A percentile compares a stretch with the other conserved stretches of the same genome.
Evolutionary conservation across 1,139 yeast genomes (phyloP).

Genomic region (Lodderomyces oxycetoniae): DNA sequence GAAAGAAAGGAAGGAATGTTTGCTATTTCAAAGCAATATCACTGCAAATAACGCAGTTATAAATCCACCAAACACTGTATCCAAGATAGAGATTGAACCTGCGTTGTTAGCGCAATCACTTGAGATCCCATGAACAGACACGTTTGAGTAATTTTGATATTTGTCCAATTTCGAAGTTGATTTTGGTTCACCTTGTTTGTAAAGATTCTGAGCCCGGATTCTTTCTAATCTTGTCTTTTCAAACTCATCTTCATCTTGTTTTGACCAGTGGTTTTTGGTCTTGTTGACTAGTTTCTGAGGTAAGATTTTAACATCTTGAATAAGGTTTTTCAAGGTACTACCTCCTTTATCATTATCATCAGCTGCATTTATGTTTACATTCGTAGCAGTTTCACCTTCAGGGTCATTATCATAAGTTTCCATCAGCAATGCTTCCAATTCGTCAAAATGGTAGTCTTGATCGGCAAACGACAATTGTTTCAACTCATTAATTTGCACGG

Average conservation of each 20-base stretch:
- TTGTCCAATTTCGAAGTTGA: slow-evolving; percentile 2
- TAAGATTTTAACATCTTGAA: slow-evolving; percentile 7
- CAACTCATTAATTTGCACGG: slow-evolving; percentile 19
- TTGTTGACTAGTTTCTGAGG: slow-evolving; percentile 10
- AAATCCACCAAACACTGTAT: slow-evolving; percentile 8
- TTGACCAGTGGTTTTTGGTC: slow-evolving; percentile 8
- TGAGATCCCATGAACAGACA: slow-evolving; percentile 11
- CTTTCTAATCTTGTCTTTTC: slow-evolving; percentile 4
- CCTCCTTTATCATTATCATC: background rate
- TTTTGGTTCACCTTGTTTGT: slow-evolving; percentile 5
- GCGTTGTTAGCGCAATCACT: slow-evolving; percentile 10
- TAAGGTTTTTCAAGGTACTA: slow-evolving; percentile 6
- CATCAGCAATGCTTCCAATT: slow-evolving; percentile 16
- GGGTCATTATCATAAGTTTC: slow-evolving; percentile 16
- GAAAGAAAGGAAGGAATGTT: background rate
- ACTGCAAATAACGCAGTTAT: slow-evolving; percentile 7
- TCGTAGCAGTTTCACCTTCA: slow-evolving; percentile 10
- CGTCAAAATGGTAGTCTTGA: slow-evolving; percentile 16
- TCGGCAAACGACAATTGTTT: slow-evolving; percentile 14
- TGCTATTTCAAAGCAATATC: background rate
- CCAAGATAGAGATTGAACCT: slow-evolving; percentile 6
- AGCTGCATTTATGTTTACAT: background rate
- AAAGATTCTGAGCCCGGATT: slow-evolving; percentile 2
- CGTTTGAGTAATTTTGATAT: slow-evolving; percentile 9
- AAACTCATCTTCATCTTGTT: slow-evolving; percentile 6